phyloP scores from a whole-genome alignment of 768 basidiomycete species.

The Scleroderma citrinum region DNA sequence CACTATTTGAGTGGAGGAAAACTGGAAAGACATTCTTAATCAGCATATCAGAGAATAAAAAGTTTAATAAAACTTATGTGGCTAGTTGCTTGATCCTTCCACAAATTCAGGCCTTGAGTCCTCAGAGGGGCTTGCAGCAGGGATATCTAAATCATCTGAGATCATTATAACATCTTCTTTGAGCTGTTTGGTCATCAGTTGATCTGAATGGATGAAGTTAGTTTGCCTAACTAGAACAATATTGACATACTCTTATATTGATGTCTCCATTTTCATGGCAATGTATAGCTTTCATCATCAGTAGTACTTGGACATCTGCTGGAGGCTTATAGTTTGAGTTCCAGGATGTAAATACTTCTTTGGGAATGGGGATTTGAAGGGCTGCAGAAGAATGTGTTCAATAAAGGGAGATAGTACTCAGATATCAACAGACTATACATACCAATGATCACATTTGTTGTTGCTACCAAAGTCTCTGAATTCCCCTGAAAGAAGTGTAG shows the following conservation, averaged over 20 bases:
- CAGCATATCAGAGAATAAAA: background rate
- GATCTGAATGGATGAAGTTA: background rate
- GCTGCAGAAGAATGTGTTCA: slow-evolving; percentile 1
- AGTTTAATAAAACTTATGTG: background rate
- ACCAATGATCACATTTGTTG: slow-evolving; percentile 3
- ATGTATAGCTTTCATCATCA: background rate
- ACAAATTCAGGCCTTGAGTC: background rate
- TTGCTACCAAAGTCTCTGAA: background rate
- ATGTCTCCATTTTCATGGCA: background rate
- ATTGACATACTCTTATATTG: background rate
- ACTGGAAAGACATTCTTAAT: background rate
- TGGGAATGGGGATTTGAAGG: background rate
- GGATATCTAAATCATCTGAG: background rate
- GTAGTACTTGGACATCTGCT: background rate
- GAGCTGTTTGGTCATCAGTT: background rate
- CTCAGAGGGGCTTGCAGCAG: background rate
- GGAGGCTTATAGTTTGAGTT: background rate
- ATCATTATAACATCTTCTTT: background rate
- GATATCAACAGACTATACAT: background rate
- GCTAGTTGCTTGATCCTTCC: background rate
- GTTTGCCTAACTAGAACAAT: background rate
- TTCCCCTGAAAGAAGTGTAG: background rate
- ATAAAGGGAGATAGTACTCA: background rate
- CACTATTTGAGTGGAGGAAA: background rate
- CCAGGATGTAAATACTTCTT: background rate